Evolutionary conservation across 1,284 basidiomycete genomes (phyloP).

Genomic region (Ceratobasidium sp.): DNA sequence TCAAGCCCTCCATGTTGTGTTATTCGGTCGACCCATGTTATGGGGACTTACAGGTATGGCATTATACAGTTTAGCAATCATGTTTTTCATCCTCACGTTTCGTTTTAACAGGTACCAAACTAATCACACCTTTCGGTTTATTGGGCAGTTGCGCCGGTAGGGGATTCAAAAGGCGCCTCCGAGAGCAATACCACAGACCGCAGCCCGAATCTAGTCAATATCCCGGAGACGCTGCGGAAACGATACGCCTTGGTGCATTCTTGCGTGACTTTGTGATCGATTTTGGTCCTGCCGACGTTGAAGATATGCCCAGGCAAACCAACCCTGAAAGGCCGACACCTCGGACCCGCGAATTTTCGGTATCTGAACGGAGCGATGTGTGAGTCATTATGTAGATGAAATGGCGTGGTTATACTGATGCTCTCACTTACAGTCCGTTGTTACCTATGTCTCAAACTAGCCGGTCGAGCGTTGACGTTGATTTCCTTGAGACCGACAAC

Average conservation of each 20-base stretch:
- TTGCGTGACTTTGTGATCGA: slow-evolving; percentile 20
- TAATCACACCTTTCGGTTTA: slow-evolving; percentile 16
- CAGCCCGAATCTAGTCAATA: neutral
- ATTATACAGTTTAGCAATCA: too few relatives aligned
- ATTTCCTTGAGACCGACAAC: too few relatives aligned
- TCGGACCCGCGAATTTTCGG: too few relatives aligned
- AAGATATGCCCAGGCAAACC: too few relatives aligned
- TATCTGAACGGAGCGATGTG: too few relatives aligned
- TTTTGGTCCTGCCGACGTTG: slow-evolving; percentile 14
- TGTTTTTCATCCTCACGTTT: neutral
- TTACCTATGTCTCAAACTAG: too few relatives aligned
- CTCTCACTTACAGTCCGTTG: too few relatives aligned
- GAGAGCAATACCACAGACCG: neutral
- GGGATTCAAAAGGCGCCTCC: slow-evolving; percentile 24
- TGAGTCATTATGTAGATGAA: too few relatives aligned
- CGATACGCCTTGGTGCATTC: slow-evolving; percentile 50
- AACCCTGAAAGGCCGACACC: too few relatives aligned
- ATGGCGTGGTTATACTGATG: too few relatives aligned
- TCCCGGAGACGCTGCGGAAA: slow-evolving; percentile 48
- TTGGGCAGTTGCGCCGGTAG: slow-evolving; percentile 40
- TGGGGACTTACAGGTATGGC: slow-evolving; percentile 22
- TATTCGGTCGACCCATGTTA: slow-evolving; percentile 21
- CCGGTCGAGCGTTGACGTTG: too few relatives aligned
- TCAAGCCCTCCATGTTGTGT: neutral
- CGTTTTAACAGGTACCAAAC: slow-evolving; percentile 26